Evolutionary conservation across 1,284 basidiomycete species (phyloP).

Genomic region (Marasmius sp.): DNA sequence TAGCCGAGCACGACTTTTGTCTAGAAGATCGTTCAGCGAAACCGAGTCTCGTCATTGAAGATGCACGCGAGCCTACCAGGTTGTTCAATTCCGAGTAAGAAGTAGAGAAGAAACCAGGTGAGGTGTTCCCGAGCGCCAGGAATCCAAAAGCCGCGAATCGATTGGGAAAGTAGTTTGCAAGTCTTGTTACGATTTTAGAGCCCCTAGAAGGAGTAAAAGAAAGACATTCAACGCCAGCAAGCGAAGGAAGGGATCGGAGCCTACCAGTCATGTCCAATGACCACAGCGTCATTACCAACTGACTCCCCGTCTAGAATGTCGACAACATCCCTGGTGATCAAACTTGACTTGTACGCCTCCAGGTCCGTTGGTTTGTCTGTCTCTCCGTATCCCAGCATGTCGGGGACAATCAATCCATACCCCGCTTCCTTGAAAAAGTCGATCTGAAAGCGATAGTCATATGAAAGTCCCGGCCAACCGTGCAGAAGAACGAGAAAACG

Average conservation of each 20-base stretch:
- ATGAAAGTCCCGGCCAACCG: no score
- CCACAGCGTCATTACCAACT: conserved; percentile 31
- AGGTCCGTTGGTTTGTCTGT: conserved; percentile 10
- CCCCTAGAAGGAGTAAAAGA: conserved; percentile 28
- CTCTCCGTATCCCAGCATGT: conserved; percentile 14
- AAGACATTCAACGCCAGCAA: neutral
- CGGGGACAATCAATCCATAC: conserved; percentile 13
- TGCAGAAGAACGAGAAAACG: no score
- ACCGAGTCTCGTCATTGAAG: conserved; percentile 12
- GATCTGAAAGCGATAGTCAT: no score
- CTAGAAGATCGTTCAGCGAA: conserved; percentile 9
- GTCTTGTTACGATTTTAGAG: conserved; percentile 20
- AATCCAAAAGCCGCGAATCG: conserved; percentile 44
- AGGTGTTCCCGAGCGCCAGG: conserved; percentile 38
- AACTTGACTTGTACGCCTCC: conserved; percentile 17
- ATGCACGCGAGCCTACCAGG: conserved; percentile 16
- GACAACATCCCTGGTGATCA: conserved; percentile 41
- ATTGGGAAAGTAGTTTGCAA: conserved; percentile 35
- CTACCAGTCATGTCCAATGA: conserved; percentile 52
- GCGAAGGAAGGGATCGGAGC: no score
- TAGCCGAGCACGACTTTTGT: conserved; percentile 24
- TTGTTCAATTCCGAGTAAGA: conserved; percentile 10
- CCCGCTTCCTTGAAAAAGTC: conserved; percentile 5
- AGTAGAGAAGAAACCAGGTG: conserved; percentile 20
- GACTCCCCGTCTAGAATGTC: conserved; percentile 44